Percentiles rank a stretch among this genome's conserved stretches.
Evolutionary conservation across 176 grass and related monocot species (phyloP).

Genomic region (Musa schizocarpa): DNA sequence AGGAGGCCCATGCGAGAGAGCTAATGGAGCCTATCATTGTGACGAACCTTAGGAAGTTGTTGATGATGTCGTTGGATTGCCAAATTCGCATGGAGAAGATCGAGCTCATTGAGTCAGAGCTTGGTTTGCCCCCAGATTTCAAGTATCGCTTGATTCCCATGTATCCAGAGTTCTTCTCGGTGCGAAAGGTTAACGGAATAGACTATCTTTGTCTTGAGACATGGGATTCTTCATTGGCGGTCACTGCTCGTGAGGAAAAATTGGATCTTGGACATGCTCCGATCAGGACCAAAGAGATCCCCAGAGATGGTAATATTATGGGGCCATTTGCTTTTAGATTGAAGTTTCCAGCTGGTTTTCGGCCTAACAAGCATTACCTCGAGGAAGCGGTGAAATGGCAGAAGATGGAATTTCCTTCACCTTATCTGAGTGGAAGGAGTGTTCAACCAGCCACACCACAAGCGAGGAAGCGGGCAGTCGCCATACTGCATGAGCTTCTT

Average conservation of each 20-base stretch:
- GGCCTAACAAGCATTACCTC: constrained; percentile 69
- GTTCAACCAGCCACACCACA: constrained; percentile 54
- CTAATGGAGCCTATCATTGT: constrained; percentile 73
- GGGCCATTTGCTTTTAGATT: constrained; percentile 77
- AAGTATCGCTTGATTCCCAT: constrained; percentile 49
- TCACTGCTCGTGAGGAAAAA: constrained; percentile 57
- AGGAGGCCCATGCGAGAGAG: constrained; percentile 39
- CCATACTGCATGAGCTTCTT: constrained; percentile 75
- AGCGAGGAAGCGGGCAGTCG: constrained; percentile 55
- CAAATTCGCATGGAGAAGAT: constrained; percentile 71
- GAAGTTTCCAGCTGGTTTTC: constrained; percentile 70
- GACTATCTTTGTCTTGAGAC: constrained; percentile 60
- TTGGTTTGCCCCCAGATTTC: constrained; percentile 52
- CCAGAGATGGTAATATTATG: constrained; percentile 79
- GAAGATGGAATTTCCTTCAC: constrained; percentile 83
- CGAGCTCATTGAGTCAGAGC: constrained; percentile 66
- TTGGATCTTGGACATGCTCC: constrained; percentile 38
- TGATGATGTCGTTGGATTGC: constrained; percentile 87
- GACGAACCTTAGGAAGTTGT: constrained; percentile 58
- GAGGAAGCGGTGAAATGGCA: constrained; percentile 80
- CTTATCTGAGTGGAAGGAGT: constrained; percentile 59
- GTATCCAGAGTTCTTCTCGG: constrained; percentile 62
- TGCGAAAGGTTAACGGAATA: constrained; percentile 35
- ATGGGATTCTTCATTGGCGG: constrained; percentile 74
- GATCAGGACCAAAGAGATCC: constrained; percentile 38